Evolutionary conservation across 176 grass and related monocot species (phyloP).

Genomic region (Panicum miliaceum): DNA sequence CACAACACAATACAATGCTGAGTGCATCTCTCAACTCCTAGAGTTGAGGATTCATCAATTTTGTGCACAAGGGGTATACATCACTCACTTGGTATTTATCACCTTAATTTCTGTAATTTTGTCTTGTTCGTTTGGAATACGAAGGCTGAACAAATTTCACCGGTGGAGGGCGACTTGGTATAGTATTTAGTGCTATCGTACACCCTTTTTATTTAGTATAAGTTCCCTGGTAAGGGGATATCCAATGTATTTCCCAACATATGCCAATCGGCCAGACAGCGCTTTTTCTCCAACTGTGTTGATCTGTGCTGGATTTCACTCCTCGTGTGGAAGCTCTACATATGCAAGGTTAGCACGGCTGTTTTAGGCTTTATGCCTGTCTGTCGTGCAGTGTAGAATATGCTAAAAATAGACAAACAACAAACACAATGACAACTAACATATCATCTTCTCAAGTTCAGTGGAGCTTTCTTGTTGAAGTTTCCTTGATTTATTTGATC

Average conservation of each 20-base stretch:
- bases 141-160: slow-evolving; percentile 50
- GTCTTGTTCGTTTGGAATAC: slow-evolving; percentile 33
- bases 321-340: slow-evolving; percentile 70
- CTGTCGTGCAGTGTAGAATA: slow-evolving; percentile 92
- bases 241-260: slow-evolving; percentile 53
- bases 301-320: slow-evolving; percentile 73
- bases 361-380: slow-evolving; percentile 91
- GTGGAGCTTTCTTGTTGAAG: slow-evolving; percentile 1
- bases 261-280: slow-evolving; percentile 59
- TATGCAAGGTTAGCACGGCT: slow-evolving; percentile 96
- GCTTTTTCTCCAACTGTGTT: slow-evolving; percentile 70
- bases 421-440: slow-evolving; percentile 20
- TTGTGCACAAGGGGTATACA: slow-evolving; percentile 35
- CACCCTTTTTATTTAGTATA: slow-evolving; percentile 47
- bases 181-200: slow-evolving; percentile 44
- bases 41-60: slow-evolving; percentile 35
- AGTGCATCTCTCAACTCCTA: slow-evolving; percentile 36
- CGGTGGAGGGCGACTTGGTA: slow-evolving; percentile 46
- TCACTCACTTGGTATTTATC: slow-evolving; percentile 41
- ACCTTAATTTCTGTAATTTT: slow-evolving; percentile 42
- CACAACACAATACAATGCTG: slow-evolving; percentile 14
- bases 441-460: slow-evolving; percentile 13
- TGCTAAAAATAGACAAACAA: slow-evolving; percentile 46
- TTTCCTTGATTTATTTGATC: slow-evolving; percentile 40
- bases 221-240: slow-evolving; percentile 92